These are phyloP conservation scores for Talaromyces sp. DNA, from an alignment of 2,329 filamentous ascomycete species.

Conservation along the genomic window DNA sequence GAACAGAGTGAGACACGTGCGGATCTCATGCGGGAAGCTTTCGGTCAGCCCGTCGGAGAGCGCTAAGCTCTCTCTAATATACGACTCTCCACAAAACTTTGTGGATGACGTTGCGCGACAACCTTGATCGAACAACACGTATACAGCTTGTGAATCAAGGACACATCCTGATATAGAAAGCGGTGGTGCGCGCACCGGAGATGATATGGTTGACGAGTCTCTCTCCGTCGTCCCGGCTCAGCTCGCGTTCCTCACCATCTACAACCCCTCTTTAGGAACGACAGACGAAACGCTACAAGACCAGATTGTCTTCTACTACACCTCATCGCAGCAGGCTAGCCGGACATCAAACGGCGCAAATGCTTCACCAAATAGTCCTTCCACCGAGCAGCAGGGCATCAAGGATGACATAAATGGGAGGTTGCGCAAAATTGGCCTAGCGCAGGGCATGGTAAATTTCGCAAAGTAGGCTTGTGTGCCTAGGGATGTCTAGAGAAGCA, in stretches of 20 bases:
- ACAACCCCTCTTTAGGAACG: constrained; percentile 77
- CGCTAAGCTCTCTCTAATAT: background rate
- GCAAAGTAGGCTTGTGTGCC: constrained; percentile 59
- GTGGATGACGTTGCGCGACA: constrained; percentile 1
- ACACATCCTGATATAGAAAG: background rate
- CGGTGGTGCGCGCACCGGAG: constrained; percentile 13
- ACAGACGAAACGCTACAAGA: constrained; percentile 70
- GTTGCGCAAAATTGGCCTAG: constrained; percentile 87
- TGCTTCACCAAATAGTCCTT: constrained; percentile 17
- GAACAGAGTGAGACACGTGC: background rate
- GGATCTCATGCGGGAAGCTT: constrained; percentile 14
- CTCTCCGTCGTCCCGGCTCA: constrained; percentile 67
- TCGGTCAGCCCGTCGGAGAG: background rate
- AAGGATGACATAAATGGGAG: constrained; percentile 77
- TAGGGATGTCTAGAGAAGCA: background rate
- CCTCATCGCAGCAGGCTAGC: constrained; percentile 53
- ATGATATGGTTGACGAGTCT: constrained; percentile 40
- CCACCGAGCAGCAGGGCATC: constrained; percentile 21
- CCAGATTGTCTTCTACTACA: constrained; percentile 83
- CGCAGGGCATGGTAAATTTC: constrained; percentile 95
- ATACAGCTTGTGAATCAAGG: background rate
- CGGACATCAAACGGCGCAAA: constrained; percentile 25
- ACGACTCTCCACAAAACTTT: constrained; percentile 9
- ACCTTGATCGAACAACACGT: background rate
- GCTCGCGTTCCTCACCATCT: constrained; percentile 88